Conservation (phyloP, 1,284 basidiomycete genomes). For the Naganishia sp. region DNA sequence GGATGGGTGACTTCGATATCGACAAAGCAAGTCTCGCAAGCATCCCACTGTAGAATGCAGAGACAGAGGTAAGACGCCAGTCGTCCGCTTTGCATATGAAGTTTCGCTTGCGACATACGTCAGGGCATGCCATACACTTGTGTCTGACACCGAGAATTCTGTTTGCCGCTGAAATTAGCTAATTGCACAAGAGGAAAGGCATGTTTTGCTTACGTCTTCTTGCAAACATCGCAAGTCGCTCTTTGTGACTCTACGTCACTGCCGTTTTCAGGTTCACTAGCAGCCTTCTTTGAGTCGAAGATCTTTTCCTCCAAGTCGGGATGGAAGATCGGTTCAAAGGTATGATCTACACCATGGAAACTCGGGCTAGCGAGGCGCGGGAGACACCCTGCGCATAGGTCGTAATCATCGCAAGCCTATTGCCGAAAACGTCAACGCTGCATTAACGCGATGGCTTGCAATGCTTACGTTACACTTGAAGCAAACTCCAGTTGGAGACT, state of each 20-base stretch:
- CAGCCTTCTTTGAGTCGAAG: slow-evolving; percentile 13
- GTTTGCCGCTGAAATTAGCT: slow-evolving; percentile 10
- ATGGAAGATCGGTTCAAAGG: slow-evolving; percentile 23
- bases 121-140: slow-evolving; percentile 54
- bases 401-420: slow-evolving; percentile 32
- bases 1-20: slow-evolving; percentile 71
- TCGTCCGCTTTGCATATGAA: not conserved
- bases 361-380: slow-evolving; percentile 18
- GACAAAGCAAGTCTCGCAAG: slow-evolving; percentile 69
- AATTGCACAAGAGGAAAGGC: not conserved
- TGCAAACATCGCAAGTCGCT: slow-evolving; percentile 32
- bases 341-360: slow-evolving; percentile 29
- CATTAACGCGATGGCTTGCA: not conserved
- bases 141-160: slow-evolving; percentile 49
- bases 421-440: not conserved
- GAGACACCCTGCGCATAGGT: slow-evolving; percentile 31
- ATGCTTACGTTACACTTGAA: slow-evolving; percentile 33
- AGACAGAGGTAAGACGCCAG: not conserved
- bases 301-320: slow-evolving; percentile 12
- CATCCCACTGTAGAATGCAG: slow-evolving; percentile 49
- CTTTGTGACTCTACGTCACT: not conserved
- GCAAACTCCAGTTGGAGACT: slow-evolving; percentile 27
- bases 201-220: slow-evolving; percentile 11
- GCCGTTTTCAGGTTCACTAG: not conserved
- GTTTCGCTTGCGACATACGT: slow-evolving; percentile 32